Percentiles rank a stretch among this genome's conserved stretches.
Conservation (phyloP, 805 yeast genomes). For the Pichia nakasei region DNA sequence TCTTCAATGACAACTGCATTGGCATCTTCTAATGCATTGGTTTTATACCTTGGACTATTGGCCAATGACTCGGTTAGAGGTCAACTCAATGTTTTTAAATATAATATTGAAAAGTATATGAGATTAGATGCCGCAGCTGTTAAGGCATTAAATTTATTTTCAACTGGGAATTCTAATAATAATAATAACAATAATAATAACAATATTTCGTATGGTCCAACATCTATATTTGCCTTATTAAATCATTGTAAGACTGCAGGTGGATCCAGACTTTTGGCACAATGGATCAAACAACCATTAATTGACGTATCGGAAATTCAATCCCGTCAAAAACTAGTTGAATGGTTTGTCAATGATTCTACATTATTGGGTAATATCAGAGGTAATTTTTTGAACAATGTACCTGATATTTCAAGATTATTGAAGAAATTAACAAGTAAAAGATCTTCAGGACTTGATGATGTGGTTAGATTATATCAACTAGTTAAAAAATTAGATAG, state of each 20-base stretch:
- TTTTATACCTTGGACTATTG: conserved; percentile 60
- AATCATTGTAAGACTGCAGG: conserved; percentile 84
- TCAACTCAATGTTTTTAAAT: conserved; percentile 47
- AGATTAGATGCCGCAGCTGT: conserved; percentile 86
- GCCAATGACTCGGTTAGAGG: conserved; percentile 48
- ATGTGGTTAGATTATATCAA: conserved; percentile 83
- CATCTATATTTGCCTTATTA: conserved; percentile 70
- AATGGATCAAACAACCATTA: conserved; percentile 95
- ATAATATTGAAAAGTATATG: conserved; percentile 75
- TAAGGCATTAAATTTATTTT: conserved; percentile 79
- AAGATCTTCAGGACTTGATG: conserved; percentile 53
- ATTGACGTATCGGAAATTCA: conserved; percentile 52
- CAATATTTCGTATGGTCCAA: conserved; percentile 28
- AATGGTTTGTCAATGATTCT: conserved; percentile 59
- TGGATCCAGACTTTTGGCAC: conserved; percentile 82
- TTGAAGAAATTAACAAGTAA: conserved; percentile 51
- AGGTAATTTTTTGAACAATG: conserved; percentile 54
- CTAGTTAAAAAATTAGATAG: conserved; percentile 65
- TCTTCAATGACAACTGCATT: conserved; percentile 44
- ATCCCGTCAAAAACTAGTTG: conserved; percentile 70
- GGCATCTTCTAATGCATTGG: conserved; percentile 57
- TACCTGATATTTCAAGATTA: conserved; percentile 78
- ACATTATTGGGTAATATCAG: conserved; percentile 57
- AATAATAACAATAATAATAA: conserved; percentile 30
- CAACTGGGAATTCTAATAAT: conserved; percentile 29